These are phyloP conservation scores for Gossypium lobatum DNA, from an alignment of 441 rosid species.

Conservation along the genomic window DNA sequence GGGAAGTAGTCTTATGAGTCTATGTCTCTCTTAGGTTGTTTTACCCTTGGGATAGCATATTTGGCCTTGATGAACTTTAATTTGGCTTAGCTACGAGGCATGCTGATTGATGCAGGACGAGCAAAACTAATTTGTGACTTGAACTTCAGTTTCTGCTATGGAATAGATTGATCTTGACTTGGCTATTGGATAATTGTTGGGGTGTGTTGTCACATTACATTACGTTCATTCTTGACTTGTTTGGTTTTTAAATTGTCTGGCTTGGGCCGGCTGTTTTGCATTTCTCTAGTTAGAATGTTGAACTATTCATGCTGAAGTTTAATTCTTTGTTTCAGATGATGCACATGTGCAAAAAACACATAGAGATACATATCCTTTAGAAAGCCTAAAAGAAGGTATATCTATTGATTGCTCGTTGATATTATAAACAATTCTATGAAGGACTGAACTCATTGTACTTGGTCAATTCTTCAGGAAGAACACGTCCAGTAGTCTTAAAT, in stretches of 20 bases:
- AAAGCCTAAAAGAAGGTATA: slow-evolving; percentile 70
- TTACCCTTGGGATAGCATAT: not conserved
- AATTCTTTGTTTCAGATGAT: slow-evolving; percentile 54
- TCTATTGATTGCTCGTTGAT: slow-evolving; percentile 9
- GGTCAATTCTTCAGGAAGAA: slow-evolving; percentile 51
- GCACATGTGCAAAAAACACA: slow-evolving; percentile 38
- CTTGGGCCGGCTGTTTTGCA: not conserved
- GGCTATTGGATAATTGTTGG: not conserved
- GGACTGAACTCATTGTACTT: slow-evolving; percentile 13
- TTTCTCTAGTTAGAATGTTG: slow-evolving; percentile 5
- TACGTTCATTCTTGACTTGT: not conserved
- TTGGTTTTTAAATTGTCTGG: not conserved
- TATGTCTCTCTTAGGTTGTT: not conserved
- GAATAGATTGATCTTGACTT: not conserved
- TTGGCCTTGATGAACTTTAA: not conserved
- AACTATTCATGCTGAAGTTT: slow-evolving; percentile 14
- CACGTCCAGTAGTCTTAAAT: slow-evolving; percentile 51
- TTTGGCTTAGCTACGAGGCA: not conserved
- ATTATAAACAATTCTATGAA: slow-evolving; percentile 10
- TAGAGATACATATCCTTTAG: slow-evolving; percentile 45
- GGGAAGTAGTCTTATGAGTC: not conserved
- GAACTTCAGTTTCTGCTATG: not conserved
- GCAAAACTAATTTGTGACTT: not conserved
- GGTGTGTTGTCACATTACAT: not conserved
- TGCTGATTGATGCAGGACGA: not conserved